Percentiles rank a stretch among this genome's conserved stretches.
Evolutionary conservation across 2,329 filamentous ascomycete species (phyloP).

Genomic region (Sporothrix schenckii): DNA sequence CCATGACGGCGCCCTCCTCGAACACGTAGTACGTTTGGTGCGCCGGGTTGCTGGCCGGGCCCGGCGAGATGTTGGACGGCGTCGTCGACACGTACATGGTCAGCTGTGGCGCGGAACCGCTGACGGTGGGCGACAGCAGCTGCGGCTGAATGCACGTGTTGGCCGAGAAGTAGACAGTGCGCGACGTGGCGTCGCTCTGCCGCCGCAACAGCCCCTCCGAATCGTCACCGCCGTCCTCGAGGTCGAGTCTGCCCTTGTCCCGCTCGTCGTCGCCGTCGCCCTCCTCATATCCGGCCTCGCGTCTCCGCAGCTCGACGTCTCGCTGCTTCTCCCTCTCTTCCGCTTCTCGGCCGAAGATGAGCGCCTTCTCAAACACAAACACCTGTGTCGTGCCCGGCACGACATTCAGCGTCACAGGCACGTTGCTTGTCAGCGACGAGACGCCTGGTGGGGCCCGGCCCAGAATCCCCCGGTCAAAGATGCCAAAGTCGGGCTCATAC

Average conservation of each 20-base stretch:
- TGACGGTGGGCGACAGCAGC: conserved; percentile 49
- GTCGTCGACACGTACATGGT: conserved; percentile 75
- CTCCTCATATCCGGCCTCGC: conserved; percentile 34
- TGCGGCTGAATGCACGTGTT: conserved; percentile 82
- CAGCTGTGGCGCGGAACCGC: conserved; percentile 67
- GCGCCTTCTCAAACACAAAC: conserved; percentile 64
- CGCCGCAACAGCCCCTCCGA: conserved; percentile 31
- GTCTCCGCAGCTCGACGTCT: conserved; percentile 37
- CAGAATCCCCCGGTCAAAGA: conserved; percentile 65
- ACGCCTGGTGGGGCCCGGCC: conserved; percentile 61
- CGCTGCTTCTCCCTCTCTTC: conserved; percentile 33
- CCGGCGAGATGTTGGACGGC: conserved; percentile 64
- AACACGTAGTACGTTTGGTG: conserved; percentile 57
- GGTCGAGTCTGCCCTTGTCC: conserved; percentile 2
- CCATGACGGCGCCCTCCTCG: conserved; percentile 69
- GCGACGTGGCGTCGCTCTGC: conserved; percentile 41
- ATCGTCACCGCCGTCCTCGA: conserved; percentile 32
- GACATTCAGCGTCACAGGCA: conserved; percentile 61
- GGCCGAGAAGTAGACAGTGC: conserved; percentile 75
- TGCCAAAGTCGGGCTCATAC: conserved; percentile 65
- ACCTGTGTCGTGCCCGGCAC: conserved; percentile 62
- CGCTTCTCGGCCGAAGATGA: conserved; percentile 51
- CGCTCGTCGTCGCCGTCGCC: conserved; percentile 32
- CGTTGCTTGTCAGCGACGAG: conserved; percentile 64
- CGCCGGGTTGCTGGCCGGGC: conserved; percentile 56